phyloP scores from a whole-genome alignment of 306 rosid species.

The Dicorynia guianensis region DNA sequence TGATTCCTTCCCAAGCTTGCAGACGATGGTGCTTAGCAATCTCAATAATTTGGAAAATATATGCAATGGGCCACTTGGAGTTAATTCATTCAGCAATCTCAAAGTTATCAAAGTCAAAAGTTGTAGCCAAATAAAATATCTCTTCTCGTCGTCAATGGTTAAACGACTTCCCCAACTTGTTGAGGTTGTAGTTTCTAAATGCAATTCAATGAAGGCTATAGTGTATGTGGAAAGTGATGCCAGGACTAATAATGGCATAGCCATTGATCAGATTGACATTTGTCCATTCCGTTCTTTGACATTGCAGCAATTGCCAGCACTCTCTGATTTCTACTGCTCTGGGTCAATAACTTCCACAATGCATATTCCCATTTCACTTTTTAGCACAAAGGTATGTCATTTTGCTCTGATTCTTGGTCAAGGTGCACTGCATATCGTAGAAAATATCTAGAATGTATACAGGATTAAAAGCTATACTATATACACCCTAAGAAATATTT shows the following conservation, averaged over 20 bases:
- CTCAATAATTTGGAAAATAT: not conserved
- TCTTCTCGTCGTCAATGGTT: conserved; percentile 10
- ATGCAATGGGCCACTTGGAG: not conserved
- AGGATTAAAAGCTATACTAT: too few species aligned
- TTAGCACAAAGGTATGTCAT: too few species aligned
- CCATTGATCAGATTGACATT: not conserved
- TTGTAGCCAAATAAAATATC: not conserved
- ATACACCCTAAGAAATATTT: too few species aligned
- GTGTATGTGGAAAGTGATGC: not conserved
- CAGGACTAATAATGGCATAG: too few species aligned
- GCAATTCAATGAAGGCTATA: conserved; percentile 8
- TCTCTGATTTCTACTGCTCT: not conserved
- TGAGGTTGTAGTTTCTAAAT: not conserved
- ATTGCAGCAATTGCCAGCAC: not conserved
- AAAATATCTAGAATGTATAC: too few species aligned
- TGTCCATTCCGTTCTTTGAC: not conserved
- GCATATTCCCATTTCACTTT: too few species aligned
- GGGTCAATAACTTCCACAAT: too few species aligned
- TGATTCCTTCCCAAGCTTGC: not conserved
- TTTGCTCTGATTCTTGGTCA: too few species aligned
- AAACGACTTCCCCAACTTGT: not conserved
- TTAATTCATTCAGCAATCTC: not conserved
- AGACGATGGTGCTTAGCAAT: not conserved
- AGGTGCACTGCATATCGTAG: too few species aligned
- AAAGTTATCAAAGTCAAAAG: not conserved